These are phyloP conservation scores for Hansenula sp. DNA, from an alignment of 1,139 yeast species.

Conservation along the genomic window DNA sequence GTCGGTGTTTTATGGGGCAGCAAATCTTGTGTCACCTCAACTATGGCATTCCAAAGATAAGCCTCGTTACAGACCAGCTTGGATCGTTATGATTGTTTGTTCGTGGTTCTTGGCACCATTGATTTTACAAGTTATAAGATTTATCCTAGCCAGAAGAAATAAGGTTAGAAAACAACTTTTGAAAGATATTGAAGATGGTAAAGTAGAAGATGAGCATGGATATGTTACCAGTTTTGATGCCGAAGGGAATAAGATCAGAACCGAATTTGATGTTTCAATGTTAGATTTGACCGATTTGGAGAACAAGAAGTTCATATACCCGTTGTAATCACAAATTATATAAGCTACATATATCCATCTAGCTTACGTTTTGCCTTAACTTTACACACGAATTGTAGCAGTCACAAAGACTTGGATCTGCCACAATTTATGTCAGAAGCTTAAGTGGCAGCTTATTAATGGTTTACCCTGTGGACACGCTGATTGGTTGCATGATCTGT, in stretches of 20 bases:
- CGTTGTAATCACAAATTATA: conserved; percentile 26
- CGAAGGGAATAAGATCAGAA: conserved; percentile 25
- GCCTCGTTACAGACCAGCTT: conserved; percentile 26
- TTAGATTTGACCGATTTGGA: conserved; percentile 44
- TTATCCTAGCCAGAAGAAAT: conserved; percentile 30
- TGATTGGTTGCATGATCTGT: no score
- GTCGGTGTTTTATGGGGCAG: conserved; percentile 21
- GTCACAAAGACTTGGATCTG: no score
- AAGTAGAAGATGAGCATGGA: conserved; percentile 13
- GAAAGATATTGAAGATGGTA: conserved; percentile 10
- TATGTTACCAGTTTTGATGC: conserved; percentile 26
- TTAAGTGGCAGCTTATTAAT: no score
- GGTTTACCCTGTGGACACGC: no score
- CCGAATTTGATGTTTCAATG: conserved; percentile 34
- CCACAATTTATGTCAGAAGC: no score
- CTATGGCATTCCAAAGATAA: conserved; percentile 22
- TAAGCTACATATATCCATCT: not conserved
- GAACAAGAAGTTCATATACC: conserved; percentile 40
- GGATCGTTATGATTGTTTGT: conserved; percentile 32
- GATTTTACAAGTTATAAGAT: conserved; percentile 28
- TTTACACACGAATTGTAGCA: no score
- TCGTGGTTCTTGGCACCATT: conserved; percentile 28
- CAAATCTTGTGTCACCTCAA: conserved; percentile 26
- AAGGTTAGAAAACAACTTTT: conserved; percentile 21
- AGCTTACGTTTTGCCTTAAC: no score